Conservation (phyloP, 176 grass and related monocot genomes). For the Olyra latifolia region DNA sequence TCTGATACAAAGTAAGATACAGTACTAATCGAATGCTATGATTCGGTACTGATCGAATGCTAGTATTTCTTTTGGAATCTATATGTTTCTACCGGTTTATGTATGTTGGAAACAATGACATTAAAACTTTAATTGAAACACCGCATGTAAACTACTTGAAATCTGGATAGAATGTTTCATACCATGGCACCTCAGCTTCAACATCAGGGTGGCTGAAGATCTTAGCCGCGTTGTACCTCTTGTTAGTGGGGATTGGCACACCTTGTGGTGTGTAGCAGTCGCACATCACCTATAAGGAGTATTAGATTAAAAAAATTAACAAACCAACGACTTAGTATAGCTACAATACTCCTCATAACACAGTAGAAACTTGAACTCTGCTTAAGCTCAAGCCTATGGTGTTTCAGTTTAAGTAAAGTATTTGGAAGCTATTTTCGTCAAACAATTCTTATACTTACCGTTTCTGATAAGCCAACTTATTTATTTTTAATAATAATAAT, state of each 20-base stretch:
- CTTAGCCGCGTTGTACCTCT: slow-evolving; percentile 78
- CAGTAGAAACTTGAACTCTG: not conserved
- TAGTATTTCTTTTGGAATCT: not conserved
- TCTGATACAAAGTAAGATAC: not conserved
- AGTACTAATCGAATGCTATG: not conserved
- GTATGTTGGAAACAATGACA: not conserved
- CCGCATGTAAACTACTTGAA: not conserved
- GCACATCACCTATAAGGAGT: slow-evolving; percentile 75
- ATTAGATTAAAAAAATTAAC: not conserved
- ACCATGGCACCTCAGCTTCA: slow-evolving; percentile 74
- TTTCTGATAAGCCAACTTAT: not conserved
- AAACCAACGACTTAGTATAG: not conserved
- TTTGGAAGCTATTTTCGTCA: not conserved
- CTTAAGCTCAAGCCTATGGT: not conserved
- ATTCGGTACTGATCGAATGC: no score
- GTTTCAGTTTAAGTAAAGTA: not conserved
- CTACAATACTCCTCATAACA: slow-evolving; percentile 8
- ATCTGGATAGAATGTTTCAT: not conserved
- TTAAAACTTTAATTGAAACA: not conserved
- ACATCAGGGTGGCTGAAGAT: slow-evolving; percentile 76
- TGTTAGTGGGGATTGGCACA: slow-evolving; percentile 78
- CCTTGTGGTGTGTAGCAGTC: slow-evolving; percentile 96
- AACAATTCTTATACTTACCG: not conserved
- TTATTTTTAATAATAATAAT: not conserved
- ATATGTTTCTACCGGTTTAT: not conserved